Conservation (phyloP, 768 basidiomycete genomes). For the Solioccasus polychromus region DNA sequence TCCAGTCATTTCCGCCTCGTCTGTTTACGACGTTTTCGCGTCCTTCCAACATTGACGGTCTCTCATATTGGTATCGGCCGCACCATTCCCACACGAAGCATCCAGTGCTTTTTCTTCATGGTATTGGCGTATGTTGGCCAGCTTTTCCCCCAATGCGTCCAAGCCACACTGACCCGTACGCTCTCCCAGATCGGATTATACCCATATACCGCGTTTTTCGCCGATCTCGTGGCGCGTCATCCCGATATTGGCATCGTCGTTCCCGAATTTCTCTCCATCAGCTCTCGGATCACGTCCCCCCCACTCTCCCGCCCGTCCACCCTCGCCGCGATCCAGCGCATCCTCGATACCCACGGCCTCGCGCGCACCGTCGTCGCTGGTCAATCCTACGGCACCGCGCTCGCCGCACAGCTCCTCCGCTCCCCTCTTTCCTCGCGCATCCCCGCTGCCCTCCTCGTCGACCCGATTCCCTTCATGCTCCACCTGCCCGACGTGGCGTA, state of each 20-base stretch:
- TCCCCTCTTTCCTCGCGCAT: slow-evolving; percentile 35
- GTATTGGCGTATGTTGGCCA: slow-evolving; percentile 59
- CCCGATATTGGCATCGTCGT: slow-evolving; percentile 57
- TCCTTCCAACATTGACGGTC: slow-evolving; percentile 29
- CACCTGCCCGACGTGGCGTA: slow-evolving; percentile 60
- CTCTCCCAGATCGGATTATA: slow-evolving; percentile 69
- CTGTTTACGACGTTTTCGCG: slow-evolving; percentile 44
- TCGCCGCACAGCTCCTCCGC: slow-evolving; percentile 53
- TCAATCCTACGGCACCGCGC: slow-evolving; percentile 64
- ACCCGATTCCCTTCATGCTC: slow-evolving; percentile 64
- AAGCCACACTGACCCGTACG: no score
- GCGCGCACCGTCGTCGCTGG: slow-evolving; percentile 43
- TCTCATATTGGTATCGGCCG: slow-evolving; percentile 49
- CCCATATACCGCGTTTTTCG: slow-evolving; percentile 53
- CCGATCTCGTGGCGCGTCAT: slow-evolving; percentile 40
- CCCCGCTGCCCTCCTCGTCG: slow-evolving; percentile 48
- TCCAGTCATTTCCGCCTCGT: slow-evolving; percentile 53
- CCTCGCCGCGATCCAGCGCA: slow-evolving; percentile 40
- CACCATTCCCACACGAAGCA: slow-evolving; percentile 45
- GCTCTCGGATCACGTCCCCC: slow-evolving; percentile 54
- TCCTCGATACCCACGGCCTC: slow-evolving; percentile 44
- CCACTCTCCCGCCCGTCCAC: slow-evolving; percentile 42
- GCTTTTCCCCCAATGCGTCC: no score
- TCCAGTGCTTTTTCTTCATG: slow-evolving; percentile 65
- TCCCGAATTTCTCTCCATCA: slow-evolving; percentile 58